Conservation (phyloP, 345 rosid species). For the Populus tremula region DNA sequence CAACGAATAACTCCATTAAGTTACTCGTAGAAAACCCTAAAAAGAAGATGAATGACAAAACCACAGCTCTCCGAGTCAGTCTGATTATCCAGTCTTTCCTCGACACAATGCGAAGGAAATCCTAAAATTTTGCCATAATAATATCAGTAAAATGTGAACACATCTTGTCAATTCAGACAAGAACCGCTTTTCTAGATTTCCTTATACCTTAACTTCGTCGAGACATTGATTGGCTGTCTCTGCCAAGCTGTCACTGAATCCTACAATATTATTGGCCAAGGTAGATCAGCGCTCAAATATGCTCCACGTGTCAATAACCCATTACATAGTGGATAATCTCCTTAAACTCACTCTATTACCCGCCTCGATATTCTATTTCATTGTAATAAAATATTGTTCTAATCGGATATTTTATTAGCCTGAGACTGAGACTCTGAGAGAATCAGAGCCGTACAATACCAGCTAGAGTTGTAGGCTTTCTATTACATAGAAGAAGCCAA, state of each 20-base stretch:
- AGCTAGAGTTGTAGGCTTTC: constrained; percentile 30
- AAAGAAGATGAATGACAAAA: constrained; percentile 21
- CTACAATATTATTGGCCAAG: constrained; percentile 55
- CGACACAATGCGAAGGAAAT: constrained; percentile 9
- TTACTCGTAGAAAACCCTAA: constrained; percentile 36
- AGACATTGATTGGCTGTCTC: constrained; percentile 66
- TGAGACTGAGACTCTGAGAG: constrained; percentile 35
- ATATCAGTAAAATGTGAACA: background rate
- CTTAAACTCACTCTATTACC: constrained; percentile 31
- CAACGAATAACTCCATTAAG: constrained; percentile 42
- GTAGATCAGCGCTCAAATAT: constrained; percentile 29
- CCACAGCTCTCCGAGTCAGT: constrained; percentile 35
- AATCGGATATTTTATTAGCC: background rate
- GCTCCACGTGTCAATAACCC: constrained; percentile 47
- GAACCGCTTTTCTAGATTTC: constrained; percentile 7
- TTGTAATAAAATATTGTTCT: background rate
- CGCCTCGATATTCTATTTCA: constrained; percentile 34
- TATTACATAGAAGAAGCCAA: constrained; percentile 36
- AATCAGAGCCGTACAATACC: constrained; percentile 55
- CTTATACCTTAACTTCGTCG: constrained; percentile 88
- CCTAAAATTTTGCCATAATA: background rate
- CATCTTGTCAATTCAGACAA: background rate
- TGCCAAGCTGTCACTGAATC: constrained; percentile 51
- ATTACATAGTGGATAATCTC: constrained; percentile 40
- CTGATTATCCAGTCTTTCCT: constrained; percentile 12